Evolutionary conservation across 257 asterid genomes (phyloP).

Genomic region (Nicotiana benthamiana): DNA sequence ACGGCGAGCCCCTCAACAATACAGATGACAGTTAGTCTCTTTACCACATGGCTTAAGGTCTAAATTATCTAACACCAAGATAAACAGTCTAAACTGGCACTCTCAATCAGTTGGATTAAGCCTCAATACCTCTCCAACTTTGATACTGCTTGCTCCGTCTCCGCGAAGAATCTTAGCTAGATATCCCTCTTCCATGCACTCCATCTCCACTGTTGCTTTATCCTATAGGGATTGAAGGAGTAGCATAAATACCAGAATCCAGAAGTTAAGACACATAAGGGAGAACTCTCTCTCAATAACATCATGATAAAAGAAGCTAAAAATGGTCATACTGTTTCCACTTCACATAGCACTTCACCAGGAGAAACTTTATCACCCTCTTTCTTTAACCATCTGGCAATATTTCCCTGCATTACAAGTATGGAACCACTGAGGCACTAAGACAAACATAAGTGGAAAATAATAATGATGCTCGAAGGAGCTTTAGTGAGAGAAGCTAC

Average conservation of each 20-base stretch:
- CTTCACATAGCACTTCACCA: slow-evolving; percentile 99
- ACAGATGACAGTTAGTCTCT: neutral
- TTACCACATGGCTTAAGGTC: neutral
- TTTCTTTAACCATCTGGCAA: slow-evolving; percentile 97
- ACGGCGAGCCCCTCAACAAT: neutral
- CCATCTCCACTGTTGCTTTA: slow-evolving; percentile 99
- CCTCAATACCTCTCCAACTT: slow-evolving; percentile 95
- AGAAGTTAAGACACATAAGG: slow-evolving; percentile 1
- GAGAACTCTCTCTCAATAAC: slow-evolving; percentile 12
- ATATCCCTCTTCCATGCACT: slow-evolving; percentile 99
- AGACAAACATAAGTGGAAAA: neutral
- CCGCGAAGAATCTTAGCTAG: slow-evolving; percentile 80
- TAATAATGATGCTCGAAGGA: neutral
- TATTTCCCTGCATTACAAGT: slow-evolving; percentile 64
- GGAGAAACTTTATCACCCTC: slow-evolving; percentile 93
- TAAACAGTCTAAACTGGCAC: neutral
- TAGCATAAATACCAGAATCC: neutral
- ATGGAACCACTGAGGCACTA: neutral
- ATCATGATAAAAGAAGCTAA: neutral
- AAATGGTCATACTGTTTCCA: slow-evolving; percentile 73
- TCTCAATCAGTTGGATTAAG: neutral
- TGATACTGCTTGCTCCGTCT: slow-evolving; percentile 88
- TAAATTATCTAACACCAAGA: slow-evolving; percentile 6
- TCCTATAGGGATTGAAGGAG: slow-evolving; percentile 38
- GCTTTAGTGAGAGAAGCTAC: neutral